Evolutionary conservation across 164 flowering plant species (phyloP).

Genomic region (Aristolochia fimbriata): DNA sequence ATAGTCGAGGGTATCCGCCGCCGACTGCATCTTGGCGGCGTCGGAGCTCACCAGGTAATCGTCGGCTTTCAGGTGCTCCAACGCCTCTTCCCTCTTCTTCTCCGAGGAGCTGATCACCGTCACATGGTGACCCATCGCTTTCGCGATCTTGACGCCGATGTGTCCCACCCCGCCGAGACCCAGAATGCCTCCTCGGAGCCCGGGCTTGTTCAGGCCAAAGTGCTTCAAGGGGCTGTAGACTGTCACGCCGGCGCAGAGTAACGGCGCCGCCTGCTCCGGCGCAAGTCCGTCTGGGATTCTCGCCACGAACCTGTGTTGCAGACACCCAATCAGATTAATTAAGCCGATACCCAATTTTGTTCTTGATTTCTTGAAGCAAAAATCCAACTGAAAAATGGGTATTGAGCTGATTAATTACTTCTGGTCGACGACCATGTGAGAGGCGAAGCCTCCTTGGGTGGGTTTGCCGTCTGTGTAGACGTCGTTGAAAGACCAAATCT

Average conservation of each 20-base stretch:
- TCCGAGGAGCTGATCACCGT: constrained; percentile 47
- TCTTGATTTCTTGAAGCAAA: constrained; percentile 42
- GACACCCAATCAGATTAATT: no score
- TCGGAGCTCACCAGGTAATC: constrained; percentile 36
- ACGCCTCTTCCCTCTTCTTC: constrained; percentile 38
- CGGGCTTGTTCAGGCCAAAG: constrained; percentile 12
- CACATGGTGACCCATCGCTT: constrained; percentile 61
- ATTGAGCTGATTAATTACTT: constrained; percentile 28
- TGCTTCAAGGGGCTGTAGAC: constrained; percentile 47
- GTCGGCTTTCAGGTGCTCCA: constrained; percentile 38
- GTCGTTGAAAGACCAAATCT: constrained; percentile 83
- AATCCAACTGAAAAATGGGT: constrained; percentile 38
- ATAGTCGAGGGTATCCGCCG: constrained; percentile 35
- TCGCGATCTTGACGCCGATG: constrained; percentile 44
- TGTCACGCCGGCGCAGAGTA: constrained; percentile 52
- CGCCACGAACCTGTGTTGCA: constrained; percentile 44
- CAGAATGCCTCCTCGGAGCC: constrained; percentile 30
- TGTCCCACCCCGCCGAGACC: constrained; percentile 63
- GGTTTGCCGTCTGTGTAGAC: constrained; percentile 81
- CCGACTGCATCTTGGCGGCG: constrained; percentile 25
- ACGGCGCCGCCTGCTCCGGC: constrained; percentile 49
- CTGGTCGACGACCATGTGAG: constrained; percentile 65
- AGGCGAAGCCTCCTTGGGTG: constrained; percentile 89
- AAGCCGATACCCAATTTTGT: no score
- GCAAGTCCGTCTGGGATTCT: constrained; percentile 34